phyloP scores from a whole-genome alignment of 2,329 filamentous ascomycete species.

The Harringtonia aguacate region DNA sequence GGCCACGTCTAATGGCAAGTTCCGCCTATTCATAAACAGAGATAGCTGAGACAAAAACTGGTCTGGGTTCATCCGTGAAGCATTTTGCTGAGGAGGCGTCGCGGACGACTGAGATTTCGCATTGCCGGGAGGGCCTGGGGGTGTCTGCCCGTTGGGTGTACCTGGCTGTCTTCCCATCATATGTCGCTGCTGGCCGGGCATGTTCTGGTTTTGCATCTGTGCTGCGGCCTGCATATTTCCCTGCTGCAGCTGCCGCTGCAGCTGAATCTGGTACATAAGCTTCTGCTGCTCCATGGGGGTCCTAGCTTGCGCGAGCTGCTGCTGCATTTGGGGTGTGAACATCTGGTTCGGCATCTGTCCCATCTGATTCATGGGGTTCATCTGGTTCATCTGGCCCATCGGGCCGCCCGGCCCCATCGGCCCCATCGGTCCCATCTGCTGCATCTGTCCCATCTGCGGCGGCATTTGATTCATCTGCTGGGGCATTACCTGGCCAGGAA shows the following conservation, averaged over 20 bases:
- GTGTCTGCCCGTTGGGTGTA: conserved; percentile 46
- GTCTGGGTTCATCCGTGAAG: conserved; percentile 43
- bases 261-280: conserved; percentile 71
- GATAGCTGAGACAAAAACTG: conserved; percentile 67
- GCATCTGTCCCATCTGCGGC: conserved; percentile 30
- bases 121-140: conserved; percentile 22
- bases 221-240: conserved; percentile 31
- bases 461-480: conserved; percentile 45
- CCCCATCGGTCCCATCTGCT: conserved; percentile 19
- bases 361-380: conserved; percentile 38
- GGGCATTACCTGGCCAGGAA: conserved; percentile 41
- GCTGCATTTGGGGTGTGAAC: conserved; percentile 19
- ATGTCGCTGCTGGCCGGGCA: conserved; percentile 6
- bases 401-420: conserved; percentile 16
- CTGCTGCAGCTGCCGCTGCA: conserved; percentile 67
- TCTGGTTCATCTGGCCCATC: conserved; percentile 20
- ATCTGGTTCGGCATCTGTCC: conserved; percentile 24
- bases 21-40: conserved; percentile 65
- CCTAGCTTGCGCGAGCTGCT: conserved; percentile 32
- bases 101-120: conserved; percentile 24
- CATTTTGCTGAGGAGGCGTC: conserved; percentile 18
- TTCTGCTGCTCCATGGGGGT: conserved; percentile 62
- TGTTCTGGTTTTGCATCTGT: conserved; percentile 19
- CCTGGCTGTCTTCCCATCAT: conserved; percentile 40
- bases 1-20: conserved; percentile 62